A percentile compares a stretch with the other conserved stretches of the same genome.
phyloP scores from a whole-genome alignment of 164 flowering plant genomes.

The Tinospora cordifolia region DNA sequence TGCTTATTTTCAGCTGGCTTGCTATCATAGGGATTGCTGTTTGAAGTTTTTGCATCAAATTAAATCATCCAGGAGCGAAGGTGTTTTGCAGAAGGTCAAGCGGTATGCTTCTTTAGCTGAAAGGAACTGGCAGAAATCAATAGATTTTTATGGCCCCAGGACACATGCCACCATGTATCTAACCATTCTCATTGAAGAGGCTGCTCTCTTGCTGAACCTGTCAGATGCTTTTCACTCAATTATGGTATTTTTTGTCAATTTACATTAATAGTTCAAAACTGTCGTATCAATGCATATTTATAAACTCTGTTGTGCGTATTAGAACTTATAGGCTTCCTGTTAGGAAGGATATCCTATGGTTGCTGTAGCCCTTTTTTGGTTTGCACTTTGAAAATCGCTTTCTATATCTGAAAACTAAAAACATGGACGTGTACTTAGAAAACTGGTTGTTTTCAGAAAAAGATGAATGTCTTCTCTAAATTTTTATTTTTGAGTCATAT shows the following conservation, averaged over 20 bases:
- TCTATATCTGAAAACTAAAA: too few relatives aligned
- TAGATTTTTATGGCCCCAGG: conserved; percentile 71
- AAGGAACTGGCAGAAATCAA: conserved; percentile 83
- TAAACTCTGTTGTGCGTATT: not conserved
- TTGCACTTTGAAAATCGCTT: too few relatives aligned
- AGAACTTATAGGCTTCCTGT: not conserved
- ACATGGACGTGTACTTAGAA: too few relatives aligned
- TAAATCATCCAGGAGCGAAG: conserved; percentile 39
- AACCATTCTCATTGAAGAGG: conserved; percentile 64
- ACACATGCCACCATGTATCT: conserved; percentile 73
- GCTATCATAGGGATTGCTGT: conserved; percentile 77
- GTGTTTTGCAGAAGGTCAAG: conserved; percentile 48
- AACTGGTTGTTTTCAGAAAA: too few relatives aligned
- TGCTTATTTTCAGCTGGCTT: conserved; percentile 87
- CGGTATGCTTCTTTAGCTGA: conserved; percentile 84
- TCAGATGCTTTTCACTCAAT: conserved; percentile 47
- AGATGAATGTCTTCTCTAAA: too few relatives aligned
- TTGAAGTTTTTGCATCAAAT: conserved; percentile 54
- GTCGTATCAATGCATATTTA: too few relatives aligned
- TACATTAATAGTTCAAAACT: not conserved
- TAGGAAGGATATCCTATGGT: not conserved
- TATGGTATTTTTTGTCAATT: conserved; percentile 37
- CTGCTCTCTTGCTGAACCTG: conserved; percentile 47
- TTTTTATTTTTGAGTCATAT: too few relatives aligned
- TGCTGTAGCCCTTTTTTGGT: too few relatives aligned